phyloP scores from a whole-genome alignment of 352 stramenopile genomes.

The Poterioochromonas sp. region DNA sequence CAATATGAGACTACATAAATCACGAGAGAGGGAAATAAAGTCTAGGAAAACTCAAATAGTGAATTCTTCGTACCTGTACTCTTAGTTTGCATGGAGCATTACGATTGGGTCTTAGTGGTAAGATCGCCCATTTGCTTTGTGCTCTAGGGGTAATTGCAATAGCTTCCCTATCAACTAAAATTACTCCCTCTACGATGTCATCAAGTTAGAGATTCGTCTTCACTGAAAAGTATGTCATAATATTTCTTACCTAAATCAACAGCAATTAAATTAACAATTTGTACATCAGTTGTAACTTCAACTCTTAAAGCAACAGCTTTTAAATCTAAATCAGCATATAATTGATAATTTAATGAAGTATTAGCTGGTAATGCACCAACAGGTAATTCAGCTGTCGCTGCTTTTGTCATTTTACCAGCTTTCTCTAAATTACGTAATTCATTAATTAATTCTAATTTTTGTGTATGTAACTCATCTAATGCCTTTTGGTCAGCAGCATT shows the following conservation, averaged over 20 bases:
- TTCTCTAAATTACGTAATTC: constrained; percentile 66
- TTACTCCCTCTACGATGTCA: not conserved
- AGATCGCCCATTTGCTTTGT: not conserved
- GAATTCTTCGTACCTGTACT: constrained; percentile 20
- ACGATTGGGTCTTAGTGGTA: not conserved
- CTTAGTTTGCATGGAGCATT: constrained; percentile 8
- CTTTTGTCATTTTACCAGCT: constrained; percentile 39
- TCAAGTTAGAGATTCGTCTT: not conserved
- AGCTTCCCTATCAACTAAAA: not conserved
- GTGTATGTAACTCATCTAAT: constrained; percentile 48
- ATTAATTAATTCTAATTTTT: constrained; percentile 59
- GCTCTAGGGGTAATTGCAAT: not conserved
- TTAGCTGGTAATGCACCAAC: constrained; percentile 43
- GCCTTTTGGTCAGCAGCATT: constrained; percentile 25
- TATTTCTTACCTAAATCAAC: constrained; percentile 5
- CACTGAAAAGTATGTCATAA: not conserved
- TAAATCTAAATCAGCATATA: constrained; percentile 43
- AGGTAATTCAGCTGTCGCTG: not conserved
- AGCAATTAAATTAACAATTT: constrained; percentile 28
- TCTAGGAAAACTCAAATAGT: too few relatives aligned
- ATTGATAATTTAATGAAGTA: constrained; percentile 39
- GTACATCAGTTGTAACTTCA: constrained; percentile 23
- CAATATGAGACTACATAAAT: constrained; percentile 52
- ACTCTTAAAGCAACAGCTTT: not conserved
- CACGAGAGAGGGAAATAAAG: too few relatives aligned